Percentiles rank a stretch among this genome's conserved stretches.
phyloP scores from a whole-genome alignment of 2,329 filamentous ascomycete species.

The Fusarium sp. region DNA sequence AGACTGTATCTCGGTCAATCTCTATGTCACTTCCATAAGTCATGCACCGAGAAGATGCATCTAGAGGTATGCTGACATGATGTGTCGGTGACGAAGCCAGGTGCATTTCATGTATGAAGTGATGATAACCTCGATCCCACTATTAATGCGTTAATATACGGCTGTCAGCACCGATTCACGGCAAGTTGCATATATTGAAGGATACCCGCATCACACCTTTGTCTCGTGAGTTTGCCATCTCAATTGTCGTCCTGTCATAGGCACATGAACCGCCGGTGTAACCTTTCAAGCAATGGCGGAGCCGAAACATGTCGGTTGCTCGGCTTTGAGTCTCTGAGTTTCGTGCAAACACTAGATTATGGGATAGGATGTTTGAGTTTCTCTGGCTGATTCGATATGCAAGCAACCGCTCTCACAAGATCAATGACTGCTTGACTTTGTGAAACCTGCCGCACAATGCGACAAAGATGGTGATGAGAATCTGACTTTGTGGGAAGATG shows the following conservation, averaged over 20 bases:
- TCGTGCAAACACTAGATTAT: background rate
- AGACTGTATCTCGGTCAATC: background rate
- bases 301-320: conserved; percentile 7
- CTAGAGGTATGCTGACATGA: background rate
- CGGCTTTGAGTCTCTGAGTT: background rate
- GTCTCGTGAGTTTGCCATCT: conserved; percentile 20
- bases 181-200: background rate
- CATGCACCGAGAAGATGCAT: background rate
- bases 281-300: background rate
- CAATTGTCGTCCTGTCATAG: background rate
- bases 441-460: background rate
- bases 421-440: conserved; percentile 2
- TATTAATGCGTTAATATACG: background rate
- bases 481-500: background rate
- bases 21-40: background rate
- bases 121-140: background rate
- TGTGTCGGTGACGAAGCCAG: background rate
- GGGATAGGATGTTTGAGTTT: background rate
- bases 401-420: conserved; percentile 20
- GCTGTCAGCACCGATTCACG: background rate
- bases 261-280: conserved; percentile 7
- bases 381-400: background rate
- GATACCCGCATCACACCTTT: conserved; percentile 1
- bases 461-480: background rate
- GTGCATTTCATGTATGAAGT: background rate